Evolutionary conservation across 1,139 yeast species (phyloP).

Genomic region (Arxiozyma telluris): DNA sequence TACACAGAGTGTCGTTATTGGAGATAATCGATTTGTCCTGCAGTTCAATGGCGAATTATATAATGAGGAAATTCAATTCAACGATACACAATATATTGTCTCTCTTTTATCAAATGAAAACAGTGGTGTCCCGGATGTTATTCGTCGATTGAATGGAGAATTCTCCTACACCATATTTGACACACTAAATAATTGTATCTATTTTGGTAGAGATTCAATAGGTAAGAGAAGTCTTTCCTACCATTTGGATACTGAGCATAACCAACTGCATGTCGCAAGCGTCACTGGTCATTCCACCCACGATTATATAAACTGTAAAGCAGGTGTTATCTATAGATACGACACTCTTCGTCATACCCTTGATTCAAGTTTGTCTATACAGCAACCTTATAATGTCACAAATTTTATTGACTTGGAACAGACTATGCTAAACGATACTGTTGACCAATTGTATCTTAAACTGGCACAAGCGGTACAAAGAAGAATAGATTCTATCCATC

Average conservation of each 20-base stretch:
- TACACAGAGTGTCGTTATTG: conserved; percentile 48
- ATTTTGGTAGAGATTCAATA: conserved; percentile 75
- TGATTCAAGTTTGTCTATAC: conserved; percentile 8
- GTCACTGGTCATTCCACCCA: conserved; percentile 26
- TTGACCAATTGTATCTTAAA: conserved; percentile 21
- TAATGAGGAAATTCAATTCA: conserved; percentile 42
- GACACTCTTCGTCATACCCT: conserved; percentile 24
- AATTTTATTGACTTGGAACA: conserved; percentile 12
- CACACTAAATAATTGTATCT: conserved; percentile 33
- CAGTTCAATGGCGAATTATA: conserved; percentile 91
- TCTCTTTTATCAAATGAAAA: conserved; percentile 17
- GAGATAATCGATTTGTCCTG: conserved; percentile 33
- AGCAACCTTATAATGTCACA: conserved; percentile 17
- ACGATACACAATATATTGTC: conserved; percentile 44
- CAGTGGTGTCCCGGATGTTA: conserved; percentile 6
- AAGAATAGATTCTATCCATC: conserved; percentile 53
- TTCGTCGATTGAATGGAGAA: conserved; percentile 55
- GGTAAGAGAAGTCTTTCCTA: conserved; percentile 75
- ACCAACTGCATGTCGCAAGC: conserved; percentile 39
- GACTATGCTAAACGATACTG: conserved; percentile 12
- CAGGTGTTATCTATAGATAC: conserved; percentile 41
- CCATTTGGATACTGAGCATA: conserved; percentile 20
- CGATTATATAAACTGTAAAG: conserved; percentile 43
- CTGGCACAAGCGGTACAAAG: conserved; percentile 38
- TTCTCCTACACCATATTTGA: conserved; percentile 60